These are phyloP conservation scores for Epichloe coenophiala DNA, from an alignment of 2,329 filamentous ascomycete species.

Conservation along the genomic window DNA sequence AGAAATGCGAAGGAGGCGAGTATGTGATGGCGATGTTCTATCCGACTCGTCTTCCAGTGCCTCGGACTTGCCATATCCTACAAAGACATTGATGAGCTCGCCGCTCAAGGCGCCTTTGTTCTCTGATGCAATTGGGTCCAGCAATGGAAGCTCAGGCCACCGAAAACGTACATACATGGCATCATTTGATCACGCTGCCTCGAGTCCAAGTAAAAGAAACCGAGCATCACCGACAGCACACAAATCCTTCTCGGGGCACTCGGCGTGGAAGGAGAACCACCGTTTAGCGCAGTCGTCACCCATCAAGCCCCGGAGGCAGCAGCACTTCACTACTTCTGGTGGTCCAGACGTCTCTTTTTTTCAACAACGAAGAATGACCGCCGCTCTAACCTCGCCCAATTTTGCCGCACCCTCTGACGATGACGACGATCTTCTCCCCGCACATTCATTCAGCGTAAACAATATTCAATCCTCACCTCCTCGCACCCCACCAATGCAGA, in stretches of 20 bases:
- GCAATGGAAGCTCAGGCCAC: slow-evolving; percentile 51
- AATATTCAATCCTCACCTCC: slow-evolving; percentile 68
- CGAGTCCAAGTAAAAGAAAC: slow-evolving; percentile 54
- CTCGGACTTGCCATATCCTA: slow-evolving; percentile 62
- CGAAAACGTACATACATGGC: slow-evolving; percentile 51
- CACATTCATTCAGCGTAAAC: slow-evolving; percentile 56
- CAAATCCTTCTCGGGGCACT: slow-evolving; percentile 41
- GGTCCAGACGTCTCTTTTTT: slow-evolving; percentile 72
- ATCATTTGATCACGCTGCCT: slow-evolving; percentile 40
- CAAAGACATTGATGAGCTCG: slow-evolving; percentile 63
- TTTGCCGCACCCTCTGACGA: slow-evolving; percentile 58
- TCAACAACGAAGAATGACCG: slow-evolving; percentile 53
- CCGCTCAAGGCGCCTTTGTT: slow-evolving; percentile 73
- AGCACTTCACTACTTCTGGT: slow-evolving; percentile 58
- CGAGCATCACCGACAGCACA: slow-evolving; percentile 47
- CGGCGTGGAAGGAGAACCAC: slow-evolving; percentile 64
- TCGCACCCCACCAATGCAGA: slow-evolving; percentile 62
- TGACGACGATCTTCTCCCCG: slow-evolving; percentile 68
- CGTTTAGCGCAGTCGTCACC: slow-evolving; percentile 78
- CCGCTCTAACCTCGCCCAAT: slow-evolving; percentile 45
- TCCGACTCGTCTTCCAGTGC: slow-evolving; percentile 80
- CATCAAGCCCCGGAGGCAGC: slow-evolving; percentile 60
- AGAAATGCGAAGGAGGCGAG: slow-evolving; percentile 60
- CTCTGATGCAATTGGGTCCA: slow-evolving; percentile 66
- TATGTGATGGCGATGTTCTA: slow-evolving; percentile 57